A percentile compares a stretch with the other conserved stretches of the same genome.
Conservation (phyloP, 257 asterid genomes). For the Jacaranda mimosifolia region DNA sequence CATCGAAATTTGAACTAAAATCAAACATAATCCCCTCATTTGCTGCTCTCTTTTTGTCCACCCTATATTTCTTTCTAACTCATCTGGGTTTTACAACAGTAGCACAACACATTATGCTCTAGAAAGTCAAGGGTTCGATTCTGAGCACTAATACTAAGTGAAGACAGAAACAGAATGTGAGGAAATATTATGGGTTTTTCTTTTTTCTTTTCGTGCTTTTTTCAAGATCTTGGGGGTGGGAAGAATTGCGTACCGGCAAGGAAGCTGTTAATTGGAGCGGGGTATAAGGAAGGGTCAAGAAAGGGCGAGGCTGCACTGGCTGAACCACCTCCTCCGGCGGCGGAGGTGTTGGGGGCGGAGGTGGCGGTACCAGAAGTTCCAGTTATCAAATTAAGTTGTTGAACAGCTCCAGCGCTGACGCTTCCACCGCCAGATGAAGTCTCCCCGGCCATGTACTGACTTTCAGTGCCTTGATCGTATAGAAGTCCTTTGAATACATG, state of each 20-base stretch:
- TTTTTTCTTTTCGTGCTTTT: background rate
- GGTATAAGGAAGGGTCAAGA: slow-evolving; percentile 64
- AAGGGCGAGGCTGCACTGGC: slow-evolving; percentile 45
- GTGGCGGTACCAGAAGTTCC: slow-evolving; percentile 51
- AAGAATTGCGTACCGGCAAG: slow-evolving; percentile 97
- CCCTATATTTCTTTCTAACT: slow-evolving; percentile 35
- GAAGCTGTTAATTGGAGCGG: slow-evolving; percentile 76
- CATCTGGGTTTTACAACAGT: slow-evolving; percentile 34
- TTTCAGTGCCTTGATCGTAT: slow-evolving; percentile 87
- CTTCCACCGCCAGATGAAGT: slow-evolving; percentile 89
- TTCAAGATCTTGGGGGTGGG: slow-evolving; percentile 90
- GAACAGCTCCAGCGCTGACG: slow-evolving; percentile 61
- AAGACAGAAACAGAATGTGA: background rate
- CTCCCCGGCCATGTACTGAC: slow-evolving; percentile 70
- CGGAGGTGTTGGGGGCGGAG: slow-evolving; percentile 42
- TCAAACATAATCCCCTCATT: slow-evolving; percentile 54
- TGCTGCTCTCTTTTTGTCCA: slow-evolving; percentile 34
- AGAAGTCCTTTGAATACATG: slow-evolving; percentile 92
- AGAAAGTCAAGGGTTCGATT: slow-evolving; percentile 24
- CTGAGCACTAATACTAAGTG: slow-evolving; percentile 14
- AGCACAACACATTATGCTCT: slow-evolving; percentile 22
- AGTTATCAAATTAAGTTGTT: slow-evolving; percentile 63
- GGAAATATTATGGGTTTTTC: background rate
- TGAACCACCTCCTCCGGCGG: slow-evolving; percentile 42
- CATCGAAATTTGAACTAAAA: slow-evolving; percentile 45